Evolutionary conservation across 1,139 yeast species (phyloP).

Genomic region (Yamadazyma sp.): DNA sequence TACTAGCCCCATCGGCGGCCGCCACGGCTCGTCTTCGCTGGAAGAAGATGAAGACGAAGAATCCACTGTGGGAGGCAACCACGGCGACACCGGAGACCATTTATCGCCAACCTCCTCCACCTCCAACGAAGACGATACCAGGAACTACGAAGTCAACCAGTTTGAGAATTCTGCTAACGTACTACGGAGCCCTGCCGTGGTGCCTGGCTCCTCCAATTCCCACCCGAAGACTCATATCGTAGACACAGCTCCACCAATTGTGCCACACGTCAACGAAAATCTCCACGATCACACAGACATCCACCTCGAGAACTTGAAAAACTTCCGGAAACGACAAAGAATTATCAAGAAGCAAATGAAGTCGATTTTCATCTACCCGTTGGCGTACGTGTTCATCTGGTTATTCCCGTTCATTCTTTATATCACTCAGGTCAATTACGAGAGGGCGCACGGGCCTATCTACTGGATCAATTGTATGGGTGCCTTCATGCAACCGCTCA

Average conservation of each 20-base stretch:
- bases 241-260: conserved; percentile 4
- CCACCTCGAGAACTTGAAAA: conserved; percentile 59
- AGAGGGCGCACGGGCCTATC: conserved; percentile 48
- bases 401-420: conserved; percentile 76
- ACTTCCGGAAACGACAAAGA: conserved; percentile 59
- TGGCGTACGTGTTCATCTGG: conserved; percentile 80
- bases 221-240: background rate
- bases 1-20: conserved; percentile 3
- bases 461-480: conserved; percentile 68
- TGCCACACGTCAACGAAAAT: background rate
- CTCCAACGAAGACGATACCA: background rate
- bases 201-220: background rate
- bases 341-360: conserved; percentile 78
- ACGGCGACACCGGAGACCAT: no score
- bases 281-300: conserved; percentile 29
- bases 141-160: background rate
- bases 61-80: conserved; percentile 3
- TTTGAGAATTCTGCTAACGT: background rate
- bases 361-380: conserved; percentile 79
- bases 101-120: background rate
- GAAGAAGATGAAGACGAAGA: conserved; percentile 9
- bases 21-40: conserved; percentile 2
- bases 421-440: conserved; percentile 56
- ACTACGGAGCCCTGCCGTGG: conserved; percentile 2
- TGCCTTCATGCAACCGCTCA: conserved; percentile 78